These are phyloP conservation scores for Mycena chlorophos DNA, from an alignment of 768 basidiomycete genomes.

Conservation along the genomic window DNA sequence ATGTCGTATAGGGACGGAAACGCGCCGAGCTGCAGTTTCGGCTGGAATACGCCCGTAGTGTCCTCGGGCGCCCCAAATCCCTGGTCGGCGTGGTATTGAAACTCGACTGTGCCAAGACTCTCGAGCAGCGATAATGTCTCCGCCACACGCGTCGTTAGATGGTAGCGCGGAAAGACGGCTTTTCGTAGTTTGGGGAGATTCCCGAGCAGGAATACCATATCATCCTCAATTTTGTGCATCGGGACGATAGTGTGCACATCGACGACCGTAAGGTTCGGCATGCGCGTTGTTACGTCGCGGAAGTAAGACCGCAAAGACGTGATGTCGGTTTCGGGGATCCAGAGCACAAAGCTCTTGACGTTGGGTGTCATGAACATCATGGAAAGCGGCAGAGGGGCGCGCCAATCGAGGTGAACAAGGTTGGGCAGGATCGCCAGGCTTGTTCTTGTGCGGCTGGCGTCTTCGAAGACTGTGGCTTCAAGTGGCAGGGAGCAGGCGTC, in stretches of 20 bases:
- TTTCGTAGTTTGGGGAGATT: conserved; percentile 46
- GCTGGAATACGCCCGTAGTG: conserved; percentile 40
- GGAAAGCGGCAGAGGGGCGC: conserved; percentile 29
- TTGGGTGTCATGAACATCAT: conserved; percentile 61
- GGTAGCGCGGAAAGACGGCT: conserved; percentile 53
- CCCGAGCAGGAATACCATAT: conserved; percentile 40
- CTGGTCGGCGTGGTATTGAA: conserved; percentile 49
- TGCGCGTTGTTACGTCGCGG: conserved; percentile 44
- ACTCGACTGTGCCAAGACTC: conserved; percentile 50
- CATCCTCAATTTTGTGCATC: conserved; percentile 41
- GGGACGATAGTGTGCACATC: conserved; percentile 46
- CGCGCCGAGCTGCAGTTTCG: conserved; percentile 45
- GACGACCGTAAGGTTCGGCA: conserved; percentile 50
- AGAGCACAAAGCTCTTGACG: conserved; percentile 40
- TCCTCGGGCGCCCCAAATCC: conserved; percentile 49
- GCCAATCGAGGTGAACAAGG: conserved; percentile 53
- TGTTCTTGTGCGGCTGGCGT: conserved; percentile 56
- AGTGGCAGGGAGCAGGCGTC: conserved; percentile 26
- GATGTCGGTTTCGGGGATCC: conserved; percentile 22
- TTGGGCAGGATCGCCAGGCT: conserved; percentile 56
- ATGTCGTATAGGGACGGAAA: conserved; percentile 58
- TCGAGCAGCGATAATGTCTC: conserved; percentile 46
- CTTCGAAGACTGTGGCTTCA: conserved; percentile 46
- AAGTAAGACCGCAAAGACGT: conserved; percentile 25
- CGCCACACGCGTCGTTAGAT: conserved; percentile 47